These are phyloP conservation scores for Pyropia haitanensis DNA, from an alignment of 23 red algal genomes.

Conservation along the genomic window DNA sequence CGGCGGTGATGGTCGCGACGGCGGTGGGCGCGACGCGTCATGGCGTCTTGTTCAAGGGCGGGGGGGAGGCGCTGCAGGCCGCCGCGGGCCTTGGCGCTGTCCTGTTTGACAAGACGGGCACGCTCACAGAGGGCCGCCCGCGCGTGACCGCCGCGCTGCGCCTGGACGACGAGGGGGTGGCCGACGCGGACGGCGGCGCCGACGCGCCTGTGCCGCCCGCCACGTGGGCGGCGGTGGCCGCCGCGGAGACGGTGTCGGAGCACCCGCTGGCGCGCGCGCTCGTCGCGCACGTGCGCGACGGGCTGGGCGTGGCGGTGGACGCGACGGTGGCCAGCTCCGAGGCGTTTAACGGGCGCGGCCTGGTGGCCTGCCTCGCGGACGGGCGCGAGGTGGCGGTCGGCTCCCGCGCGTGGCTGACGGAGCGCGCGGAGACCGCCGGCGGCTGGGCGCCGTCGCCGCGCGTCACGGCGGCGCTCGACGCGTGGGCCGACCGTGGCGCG, in stretches of 20 bases:
- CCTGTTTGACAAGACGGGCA: constrained; percentile 75
- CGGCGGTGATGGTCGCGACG: constrained; percentile 57
- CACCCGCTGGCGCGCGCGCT: constrained; percentile 30
- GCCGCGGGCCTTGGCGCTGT: constrained; percentile 3
- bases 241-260: constrained; percentile 15
- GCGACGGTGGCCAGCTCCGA: no score
- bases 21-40: constrained; percentile 15
- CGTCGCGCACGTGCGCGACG: constrained; percentile 8
- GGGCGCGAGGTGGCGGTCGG: no score
- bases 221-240: neutral
- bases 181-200: no score
- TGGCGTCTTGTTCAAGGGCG: constrained; percentile 51
- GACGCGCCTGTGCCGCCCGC: neutral
- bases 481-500: constrained; percentile 7
- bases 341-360: no score
- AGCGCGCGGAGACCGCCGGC: neutral
- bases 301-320: no score
- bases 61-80: constrained; percentile 25
- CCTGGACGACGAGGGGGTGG: no score
- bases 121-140: constrained; percentile 31
- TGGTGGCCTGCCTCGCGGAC: no score
- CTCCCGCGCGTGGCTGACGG: neutral
- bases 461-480: neutral
- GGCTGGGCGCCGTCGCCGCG: neutral
- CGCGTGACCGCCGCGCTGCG: neutral